Evolutionary conservation across 1,284 basidiomycete genomes (phyloP).

Genomic region (Boletellus deceptivus): DNA sequence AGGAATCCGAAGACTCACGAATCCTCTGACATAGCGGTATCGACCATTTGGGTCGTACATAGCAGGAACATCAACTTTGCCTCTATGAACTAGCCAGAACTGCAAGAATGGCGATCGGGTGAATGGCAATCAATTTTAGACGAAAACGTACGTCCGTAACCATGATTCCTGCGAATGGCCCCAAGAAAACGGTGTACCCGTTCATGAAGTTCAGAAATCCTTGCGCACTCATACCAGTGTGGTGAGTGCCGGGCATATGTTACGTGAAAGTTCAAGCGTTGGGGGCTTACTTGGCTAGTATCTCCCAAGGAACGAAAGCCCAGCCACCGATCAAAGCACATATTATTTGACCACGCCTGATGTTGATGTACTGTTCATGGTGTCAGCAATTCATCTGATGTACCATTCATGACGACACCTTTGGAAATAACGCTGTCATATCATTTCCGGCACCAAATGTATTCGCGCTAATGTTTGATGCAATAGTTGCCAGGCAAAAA

Average conservation of each 20-base stretch:
- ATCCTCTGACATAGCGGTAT: constrained; percentile 62
- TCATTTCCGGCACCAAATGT: constrained; percentile 64
- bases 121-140: constrained; percentile 2
- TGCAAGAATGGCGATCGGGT: constrained; percentile 23
- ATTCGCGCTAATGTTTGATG: constrained; percentile 64
- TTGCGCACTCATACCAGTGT: constrained; percentile 34
- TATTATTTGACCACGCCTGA: constrained; percentile 60
- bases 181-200: constrained; percentile 69
- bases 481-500: constrained; percentile 59
- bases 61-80: constrained; percentile 64
- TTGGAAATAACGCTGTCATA: constrained; percentile 53
- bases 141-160: constrained; percentile 55
- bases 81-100: constrained; percentile 66
- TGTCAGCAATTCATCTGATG: constrained; percentile 1
- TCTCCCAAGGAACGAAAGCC: constrained; percentile 54
- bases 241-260: constrained; percentile 3
- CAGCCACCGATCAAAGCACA: constrained; percentile 59
- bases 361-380: constrained; percentile 50
- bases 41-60: constrained; percentile 69
- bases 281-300: constrained; percentile 42
- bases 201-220: constrained; percentile 58
- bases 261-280: not conserved
- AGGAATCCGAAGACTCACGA: constrained; percentile 41
- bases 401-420: constrained; percentile 10
- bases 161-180: constrained; percentile 73